A percentile compares a stretch with the other conserved stretches of the same genome.
phyloP scores from a whole-genome alignment of 1,284 basidiomycete species.

The Apiotrichum brassicae region DNA sequence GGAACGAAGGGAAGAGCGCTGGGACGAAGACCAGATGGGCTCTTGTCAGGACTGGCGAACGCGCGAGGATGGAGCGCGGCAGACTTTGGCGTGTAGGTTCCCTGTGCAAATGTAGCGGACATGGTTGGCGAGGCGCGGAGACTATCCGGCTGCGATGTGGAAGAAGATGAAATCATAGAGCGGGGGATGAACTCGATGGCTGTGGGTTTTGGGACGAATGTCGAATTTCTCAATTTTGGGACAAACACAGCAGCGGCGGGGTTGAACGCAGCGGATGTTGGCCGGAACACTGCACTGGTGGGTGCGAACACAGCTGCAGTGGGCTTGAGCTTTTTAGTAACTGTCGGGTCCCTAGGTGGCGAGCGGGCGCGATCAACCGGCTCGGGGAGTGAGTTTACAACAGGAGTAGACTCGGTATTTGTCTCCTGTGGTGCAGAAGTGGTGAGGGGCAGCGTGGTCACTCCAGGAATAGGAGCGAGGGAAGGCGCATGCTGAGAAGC shows the following conservation, averaged over 20 bases:
- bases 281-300: not conserved
- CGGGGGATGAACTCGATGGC: too few species aligned
- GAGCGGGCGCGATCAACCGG: not conserved
- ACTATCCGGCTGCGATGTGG: too few species aligned
- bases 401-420: not conserved
- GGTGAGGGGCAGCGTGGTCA: too few species aligned
- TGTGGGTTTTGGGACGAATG: not conserved
- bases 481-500: not conserved
- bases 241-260: not conserved
- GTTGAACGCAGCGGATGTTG: not conserved
- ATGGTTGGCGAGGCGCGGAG: too few species aligned
- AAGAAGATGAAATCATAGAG: too few species aligned
- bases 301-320: not conserved
- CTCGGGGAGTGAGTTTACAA: not conserved
- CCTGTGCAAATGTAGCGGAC: too few species aligned
- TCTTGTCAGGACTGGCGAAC: not conserved
- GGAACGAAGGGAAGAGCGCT: not conserved
- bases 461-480: too few species aligned
- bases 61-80: not conserved
- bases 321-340: constrained; percentile 1
- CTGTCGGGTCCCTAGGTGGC: not conserved
- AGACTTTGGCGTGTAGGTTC: not conserved
- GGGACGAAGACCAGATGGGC: not conserved
- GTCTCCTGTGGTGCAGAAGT: not conserved
- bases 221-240: not conserved